A percentile compares a stretch with the other conserved stretches of the same genome.
Evolutionary conservation across 257 asterid genomes (phyloP).

Genomic region (Ocimum tenuiflorum): DNA sequence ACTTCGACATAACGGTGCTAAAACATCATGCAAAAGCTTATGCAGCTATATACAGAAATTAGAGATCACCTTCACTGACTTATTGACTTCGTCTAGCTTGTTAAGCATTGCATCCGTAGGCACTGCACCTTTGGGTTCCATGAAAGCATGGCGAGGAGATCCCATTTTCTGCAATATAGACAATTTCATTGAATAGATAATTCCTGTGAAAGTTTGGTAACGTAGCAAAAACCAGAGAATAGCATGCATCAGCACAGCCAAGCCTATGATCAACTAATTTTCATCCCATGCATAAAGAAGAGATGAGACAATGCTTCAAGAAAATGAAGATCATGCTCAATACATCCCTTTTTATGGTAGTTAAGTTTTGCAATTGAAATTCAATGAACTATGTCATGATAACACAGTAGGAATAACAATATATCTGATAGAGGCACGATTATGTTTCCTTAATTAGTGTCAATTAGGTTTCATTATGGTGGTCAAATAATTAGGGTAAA

Average conservation of each 20-base stretch:
- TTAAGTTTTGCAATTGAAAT: not conserved
- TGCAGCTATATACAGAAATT: not conserved
- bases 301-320: not conserved
- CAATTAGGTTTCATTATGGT: no score
- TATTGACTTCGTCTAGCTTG: slow-evolving; percentile 63
- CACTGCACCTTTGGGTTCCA: slow-evolving; percentile 34
- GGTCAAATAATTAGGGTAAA: no score
- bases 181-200: not conserved
- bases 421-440: no score
- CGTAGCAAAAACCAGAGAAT: not conserved
- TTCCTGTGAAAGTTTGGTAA: not conserved
- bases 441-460: no score
- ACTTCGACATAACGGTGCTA: not conserved
- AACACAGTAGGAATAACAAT: not conserved
- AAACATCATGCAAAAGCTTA: not conserved
- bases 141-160: slow-evolving; percentile 32
- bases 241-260: not conserved
- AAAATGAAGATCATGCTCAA: not conserved
- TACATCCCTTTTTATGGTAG: not conserved
- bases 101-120: slow-evolving; percentile 49
- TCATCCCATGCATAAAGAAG: not conserved
- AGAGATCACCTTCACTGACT: slow-evolving; percentile 50
- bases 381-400: not conserved
- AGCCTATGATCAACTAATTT: not conserved
- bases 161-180: slow-evolving; percentile 35